phyloP scores from a whole-genome alignment of 352 stramenopile genomes.

The Globisporangium nagaii region DNA sequence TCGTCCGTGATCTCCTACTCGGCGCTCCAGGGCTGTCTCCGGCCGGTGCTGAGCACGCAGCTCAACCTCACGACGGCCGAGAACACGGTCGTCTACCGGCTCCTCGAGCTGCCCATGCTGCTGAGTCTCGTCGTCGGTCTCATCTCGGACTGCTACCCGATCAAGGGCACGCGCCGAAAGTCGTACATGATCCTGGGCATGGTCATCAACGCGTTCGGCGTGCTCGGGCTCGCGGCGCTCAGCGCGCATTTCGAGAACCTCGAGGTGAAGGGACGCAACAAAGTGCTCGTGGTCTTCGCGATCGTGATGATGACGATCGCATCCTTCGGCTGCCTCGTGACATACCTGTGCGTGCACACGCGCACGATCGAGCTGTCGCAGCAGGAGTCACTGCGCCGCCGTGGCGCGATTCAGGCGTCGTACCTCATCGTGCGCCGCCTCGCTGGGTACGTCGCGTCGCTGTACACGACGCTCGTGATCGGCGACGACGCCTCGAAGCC shows the following conservation, averaged over 20 bases:
- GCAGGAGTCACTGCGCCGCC: conserved; percentile 23
- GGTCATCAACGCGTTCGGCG: conserved; percentile 16
- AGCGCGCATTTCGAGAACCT: conserved; percentile 16
- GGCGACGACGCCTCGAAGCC: conserved; percentile 7
- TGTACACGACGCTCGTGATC: conserved; percentile 5
- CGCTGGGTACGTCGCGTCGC: conserved; percentile 7
- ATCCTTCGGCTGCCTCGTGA: conserved; percentile 14
- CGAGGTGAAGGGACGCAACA: neutral
- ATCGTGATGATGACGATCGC: conserved; percentile 21
- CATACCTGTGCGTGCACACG: conserved; percentile 16
- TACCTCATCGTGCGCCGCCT: conserved; percentile 32
- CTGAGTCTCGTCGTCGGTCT: conserved; percentile 82
- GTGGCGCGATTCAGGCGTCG: conserved; percentile 29
- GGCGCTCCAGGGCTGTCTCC: conserved; percentile 16
- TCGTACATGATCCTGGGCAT: conserved; percentile 71
- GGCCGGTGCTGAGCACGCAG: conserved; percentile 22
- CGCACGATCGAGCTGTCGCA: conserved; percentile 20
- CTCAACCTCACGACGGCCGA: conserved; percentile 18
- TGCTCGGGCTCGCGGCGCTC: conserved; percentile 24
- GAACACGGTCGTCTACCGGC: conserved; percentile 17
- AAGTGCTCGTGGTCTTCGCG: conserved; percentile 11
- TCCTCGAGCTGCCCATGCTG: conserved; percentile 51
- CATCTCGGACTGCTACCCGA: conserved; percentile 73
- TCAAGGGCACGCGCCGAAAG: conserved; percentile 69
- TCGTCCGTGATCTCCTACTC: conserved; percentile 40